Conservation (phyloP, 345 rosid species). For the Pistacia integerrima region DNA sequence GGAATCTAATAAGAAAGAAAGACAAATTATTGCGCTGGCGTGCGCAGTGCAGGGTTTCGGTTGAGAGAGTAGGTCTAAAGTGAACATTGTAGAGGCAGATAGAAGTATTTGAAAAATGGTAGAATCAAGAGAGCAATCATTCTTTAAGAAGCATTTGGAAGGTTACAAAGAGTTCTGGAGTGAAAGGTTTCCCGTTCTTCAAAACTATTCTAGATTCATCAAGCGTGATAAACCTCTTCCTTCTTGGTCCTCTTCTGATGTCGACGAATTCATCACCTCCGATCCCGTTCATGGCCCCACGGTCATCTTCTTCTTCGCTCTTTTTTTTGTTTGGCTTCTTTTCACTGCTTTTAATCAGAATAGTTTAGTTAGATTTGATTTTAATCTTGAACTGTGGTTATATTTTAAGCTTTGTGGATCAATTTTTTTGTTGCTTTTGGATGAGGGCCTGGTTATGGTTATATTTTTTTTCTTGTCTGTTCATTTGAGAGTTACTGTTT, state of each 20-base stretch:
- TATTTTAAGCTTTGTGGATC: no score
- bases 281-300: slow-evolving; percentile 84
- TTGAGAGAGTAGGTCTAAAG: background rate
- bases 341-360: background rate
- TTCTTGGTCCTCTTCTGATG: slow-evolving; percentile 82
- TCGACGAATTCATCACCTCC: slow-evolving; percentile 76
- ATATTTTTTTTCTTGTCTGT: background rate
- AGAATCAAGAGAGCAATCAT: slow-evolving; percentile 39
- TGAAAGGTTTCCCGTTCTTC: slow-evolving; percentile 57
- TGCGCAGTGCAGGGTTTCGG: no score
- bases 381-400: no score
- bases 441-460: background rate
- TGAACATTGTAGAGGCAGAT: no score
- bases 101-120: slow-evolving; percentile 32
- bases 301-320: slow-evolving; percentile 37
- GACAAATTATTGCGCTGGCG: no score
- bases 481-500: background rate
- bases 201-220: slow-evolving; percentile 60
- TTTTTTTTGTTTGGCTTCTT: background rate
- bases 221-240: slow-evolving; percentile 63
- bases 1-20: no score
- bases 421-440: background rate
- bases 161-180: slow-evolving; percentile 70
- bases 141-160: slow-evolving; percentile 48
- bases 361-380: no score